Conservation (phyloP, 2,329 filamentous ascomycete species). For the Leptographium lundbergii region DNA sequence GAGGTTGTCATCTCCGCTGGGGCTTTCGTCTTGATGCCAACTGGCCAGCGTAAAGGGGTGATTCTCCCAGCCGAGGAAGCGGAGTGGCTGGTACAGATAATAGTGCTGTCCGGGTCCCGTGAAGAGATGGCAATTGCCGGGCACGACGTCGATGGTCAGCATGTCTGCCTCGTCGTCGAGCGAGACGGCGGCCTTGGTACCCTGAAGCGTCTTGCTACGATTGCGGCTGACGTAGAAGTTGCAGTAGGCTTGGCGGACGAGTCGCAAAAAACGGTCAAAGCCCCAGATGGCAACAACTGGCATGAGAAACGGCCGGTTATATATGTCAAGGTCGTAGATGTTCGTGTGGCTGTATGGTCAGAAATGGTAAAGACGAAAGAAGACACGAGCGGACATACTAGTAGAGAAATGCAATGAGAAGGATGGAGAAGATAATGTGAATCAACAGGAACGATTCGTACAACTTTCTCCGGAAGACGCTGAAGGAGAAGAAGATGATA, state of each 20-base stretch:
- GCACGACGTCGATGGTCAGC: conserved; percentile 1
- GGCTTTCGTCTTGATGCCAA: background rate
- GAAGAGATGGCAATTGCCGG: background rate
- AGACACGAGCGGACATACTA: background rate
- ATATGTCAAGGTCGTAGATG: conserved; percentile 4
- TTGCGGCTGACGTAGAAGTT: conserved; percentile 17
- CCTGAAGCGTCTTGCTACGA: background rate
- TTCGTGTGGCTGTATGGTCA: conserved; percentile 6
- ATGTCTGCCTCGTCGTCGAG: conserved; percentile 1
- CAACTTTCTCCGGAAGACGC: conserved; percentile 36
- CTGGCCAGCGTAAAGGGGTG: conserved; percentile 35
- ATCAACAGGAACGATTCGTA: conserved; percentile 36
- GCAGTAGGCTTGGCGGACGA: conserved; percentile 28
- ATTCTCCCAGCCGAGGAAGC: conserved; percentile 30
- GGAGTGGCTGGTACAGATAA: conserved; percentile 29
- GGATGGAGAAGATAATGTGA: conserved; percentile 27
- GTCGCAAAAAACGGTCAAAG: conserved; percentile 18
- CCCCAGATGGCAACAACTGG: conserved; percentile 9
- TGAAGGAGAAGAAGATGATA: conserved; percentile 33
- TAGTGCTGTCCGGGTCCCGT: conserved; percentile 28
- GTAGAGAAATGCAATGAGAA: conserved; percentile 24
- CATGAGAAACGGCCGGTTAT: conserved; percentile 11
- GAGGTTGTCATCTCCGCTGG: background rate
- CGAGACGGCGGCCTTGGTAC: background rate
- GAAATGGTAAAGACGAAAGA: background rate